These are phyloP conservation scores for Eimeria necatrix DNA, from an alignment of 169 alveolate species.

Conservation along the genomic window DNA sequence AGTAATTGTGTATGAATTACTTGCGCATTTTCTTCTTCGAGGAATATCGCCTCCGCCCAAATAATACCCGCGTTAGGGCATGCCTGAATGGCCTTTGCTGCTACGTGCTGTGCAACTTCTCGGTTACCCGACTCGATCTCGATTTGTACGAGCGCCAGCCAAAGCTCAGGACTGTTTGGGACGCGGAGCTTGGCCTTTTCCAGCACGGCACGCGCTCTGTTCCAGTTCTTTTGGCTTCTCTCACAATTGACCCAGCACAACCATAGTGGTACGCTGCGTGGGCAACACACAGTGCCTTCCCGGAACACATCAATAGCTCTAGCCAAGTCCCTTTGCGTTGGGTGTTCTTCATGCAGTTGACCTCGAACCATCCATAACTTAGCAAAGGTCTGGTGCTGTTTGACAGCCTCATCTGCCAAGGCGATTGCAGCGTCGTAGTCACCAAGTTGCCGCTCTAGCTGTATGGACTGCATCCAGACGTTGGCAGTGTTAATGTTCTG, in stretches of 20 bases:
- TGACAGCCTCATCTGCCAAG: slow-evolving; percentile 89
- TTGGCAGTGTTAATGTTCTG: slow-evolving; percentile 89
- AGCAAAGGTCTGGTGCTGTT: slow-evolving; percentile 90
- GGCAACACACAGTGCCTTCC: slow-evolving; percentile 79
- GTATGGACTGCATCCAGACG: slow-evolving; percentile 95
- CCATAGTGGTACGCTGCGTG: slow-evolving; percentile 91
- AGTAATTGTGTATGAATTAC: slow-evolving; percentile 33
- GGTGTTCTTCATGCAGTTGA: slow-evolving; percentile 90
- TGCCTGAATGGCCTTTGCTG: slow-evolving; percentile 96
- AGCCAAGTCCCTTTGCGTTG: slow-evolving; percentile 53
- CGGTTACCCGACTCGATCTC: slow-evolving; percentile 94
- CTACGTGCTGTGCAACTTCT: slow-evolving; percentile 92
- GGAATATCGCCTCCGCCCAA: slow-evolving; percentile 96
- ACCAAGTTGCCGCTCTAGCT: slow-evolving; percentile 93
- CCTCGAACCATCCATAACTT: slow-evolving; percentile 96
- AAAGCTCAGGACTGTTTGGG: slow-evolving; percentile 92
- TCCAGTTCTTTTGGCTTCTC: slow-evolving; percentile 86
- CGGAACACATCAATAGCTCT: slow-evolving; percentile 79
- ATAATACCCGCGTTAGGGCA: slow-evolving; percentile 97
- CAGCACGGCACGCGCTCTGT: slow-evolving; percentile 94
- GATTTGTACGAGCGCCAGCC: slow-evolving; percentile 95
- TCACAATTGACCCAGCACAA: slow-evolving; percentile 92
- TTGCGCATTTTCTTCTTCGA: slow-evolving; percentile 92
- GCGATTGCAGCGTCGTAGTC: slow-evolving; percentile 86
- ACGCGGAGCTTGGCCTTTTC: slow-evolving; percentile 95